phyloP scores from a whole-genome alignment of 2,329 filamentous ascomycete genomes.

The Talaromyces sp. region DNA sequence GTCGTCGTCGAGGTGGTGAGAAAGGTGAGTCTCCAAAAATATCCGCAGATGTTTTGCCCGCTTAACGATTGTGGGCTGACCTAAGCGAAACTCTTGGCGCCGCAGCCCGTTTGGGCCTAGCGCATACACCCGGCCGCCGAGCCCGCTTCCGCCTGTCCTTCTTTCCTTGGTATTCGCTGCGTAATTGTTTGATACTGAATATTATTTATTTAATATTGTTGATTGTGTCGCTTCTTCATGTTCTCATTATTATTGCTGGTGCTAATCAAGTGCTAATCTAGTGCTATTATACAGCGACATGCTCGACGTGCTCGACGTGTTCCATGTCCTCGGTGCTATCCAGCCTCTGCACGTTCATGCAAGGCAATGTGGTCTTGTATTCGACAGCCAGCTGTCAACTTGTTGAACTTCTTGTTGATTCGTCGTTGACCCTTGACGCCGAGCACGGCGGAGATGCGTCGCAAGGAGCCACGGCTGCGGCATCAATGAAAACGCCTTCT shows the following conservation, averaged over 20 bases:
- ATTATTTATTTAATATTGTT: neutral
- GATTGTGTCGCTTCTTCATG: neutral
- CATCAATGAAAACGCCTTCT: neutral
- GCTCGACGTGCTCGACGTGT: too few species aligned
- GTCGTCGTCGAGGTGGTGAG: constrained; percentile 42
- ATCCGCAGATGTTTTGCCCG: constrained; percentile 33
- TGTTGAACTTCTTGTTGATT: neutral
- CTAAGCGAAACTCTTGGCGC: constrained; percentile 33
- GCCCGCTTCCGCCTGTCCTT: too few species aligned
- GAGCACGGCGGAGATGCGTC: neutral
- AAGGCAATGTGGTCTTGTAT: neutral
- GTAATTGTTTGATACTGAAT: too few species aligned
- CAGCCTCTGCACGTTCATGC: neutral
- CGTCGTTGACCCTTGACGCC: too few species aligned
- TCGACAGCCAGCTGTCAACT: neutral
- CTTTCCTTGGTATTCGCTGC: too few species aligned
- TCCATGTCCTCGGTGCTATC: neutral
- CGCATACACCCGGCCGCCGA: neutral
- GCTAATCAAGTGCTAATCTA: neutral
- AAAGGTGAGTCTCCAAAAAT: constrained; percentile 33
- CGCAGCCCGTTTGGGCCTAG: constrained; percentile 11
- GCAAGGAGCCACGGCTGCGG: neutral
- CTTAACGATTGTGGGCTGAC: constrained; percentile 39
- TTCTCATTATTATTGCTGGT: neutral
- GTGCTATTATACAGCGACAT: neutral